phyloP scores from a whole-genome alignment of 2,329 filamentous ascomycete genomes.

The Botrytis aclada region DNA sequence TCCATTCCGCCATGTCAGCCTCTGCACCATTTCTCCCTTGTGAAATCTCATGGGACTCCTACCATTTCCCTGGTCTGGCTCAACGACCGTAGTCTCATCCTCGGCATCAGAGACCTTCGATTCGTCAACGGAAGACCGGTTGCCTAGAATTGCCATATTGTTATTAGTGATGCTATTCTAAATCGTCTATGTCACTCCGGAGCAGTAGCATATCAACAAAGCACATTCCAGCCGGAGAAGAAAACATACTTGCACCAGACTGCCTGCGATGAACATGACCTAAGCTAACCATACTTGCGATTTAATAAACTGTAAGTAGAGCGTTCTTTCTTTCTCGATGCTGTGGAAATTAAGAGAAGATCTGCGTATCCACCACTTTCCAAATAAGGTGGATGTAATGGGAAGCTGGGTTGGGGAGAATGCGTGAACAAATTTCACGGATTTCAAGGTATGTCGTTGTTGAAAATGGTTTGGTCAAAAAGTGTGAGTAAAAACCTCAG shows the following conservation, averaged over 20 bases:
- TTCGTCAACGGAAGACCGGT: conserved; percentile 40
- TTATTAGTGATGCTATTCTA: background rate
- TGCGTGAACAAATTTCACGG: background rate
- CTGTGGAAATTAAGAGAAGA: background rate
- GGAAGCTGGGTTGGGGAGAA: background rate
- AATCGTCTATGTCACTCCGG: background rate
- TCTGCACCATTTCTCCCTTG: conserved; percentile 2
- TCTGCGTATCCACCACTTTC: conserved; percentile 1
- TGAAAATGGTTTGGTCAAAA: background rate
- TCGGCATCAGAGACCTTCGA: conserved; percentile 45
- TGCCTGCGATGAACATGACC: conserved; percentile 47
- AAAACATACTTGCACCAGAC: conserved; percentile 43
- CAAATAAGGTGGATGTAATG: background rate
- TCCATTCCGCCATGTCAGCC: conserved; percentile 26
- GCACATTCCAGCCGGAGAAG: conserved; percentile 18
- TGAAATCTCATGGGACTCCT: conserved; percentile 37
- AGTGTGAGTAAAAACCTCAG: conserved; percentile 4
- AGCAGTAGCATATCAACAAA: background rate
- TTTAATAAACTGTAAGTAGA: background rate
- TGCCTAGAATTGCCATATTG: conserved; percentile 38
- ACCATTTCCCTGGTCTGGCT: conserved; percentile 94
- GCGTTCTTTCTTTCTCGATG: background rate
- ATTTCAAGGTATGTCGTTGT: conserved; percentile 12
- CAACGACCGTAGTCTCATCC: conserved; percentile 76
- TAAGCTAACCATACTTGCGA: conserved; percentile 38